Evolutionary conservation across 164 flowering plant species (phyloP).

Genomic region (Platanus orientalis): DNA sequence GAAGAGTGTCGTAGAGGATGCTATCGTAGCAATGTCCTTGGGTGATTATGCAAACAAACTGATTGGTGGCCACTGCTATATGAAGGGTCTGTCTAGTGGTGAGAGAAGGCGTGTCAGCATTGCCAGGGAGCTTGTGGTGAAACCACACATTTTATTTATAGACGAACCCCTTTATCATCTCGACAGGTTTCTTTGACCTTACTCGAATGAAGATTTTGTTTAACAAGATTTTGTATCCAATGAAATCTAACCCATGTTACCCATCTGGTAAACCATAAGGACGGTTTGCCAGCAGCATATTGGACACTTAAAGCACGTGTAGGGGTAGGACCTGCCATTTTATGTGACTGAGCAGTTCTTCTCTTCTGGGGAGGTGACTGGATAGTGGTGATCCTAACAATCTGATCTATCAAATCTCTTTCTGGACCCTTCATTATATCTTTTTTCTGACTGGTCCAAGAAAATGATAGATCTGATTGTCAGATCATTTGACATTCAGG

Average conservation of each 20-base stretch:
- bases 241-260: neutral
- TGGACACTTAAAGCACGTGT: neutral
- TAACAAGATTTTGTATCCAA: neutral
- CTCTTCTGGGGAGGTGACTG: neutral
- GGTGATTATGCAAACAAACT: slow-evolving; percentile 83
- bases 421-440: no score
- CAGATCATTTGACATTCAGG: neutral
- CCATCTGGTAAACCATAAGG: neutral
- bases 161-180: slow-evolving; percentile 99
- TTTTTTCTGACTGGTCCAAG: no score
- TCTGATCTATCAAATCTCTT: no score
- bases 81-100: slow-evolving; percentile 88
- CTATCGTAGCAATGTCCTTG: slow-evolving; percentile 90
- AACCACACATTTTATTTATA: slow-evolving; percentile 82
- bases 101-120: slow-evolving; percentile 95
- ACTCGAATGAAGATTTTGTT: no score
- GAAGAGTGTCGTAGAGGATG: slow-evolving; percentile 87
- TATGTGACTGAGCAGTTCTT: neutral
- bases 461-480: no score
- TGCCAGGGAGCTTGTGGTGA: slow-evolving; percentile 97
- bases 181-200: slow-evolving; percentile 60
- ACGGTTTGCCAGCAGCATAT: neutral
- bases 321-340: neutral
- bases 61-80: slow-evolving; percentile 90
- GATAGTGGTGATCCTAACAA: no score